Evolutionary conservation across 495 filamentous ascomycete species (phyloP).

Genomic region (Thermochaetoides thermophila): DNA sequence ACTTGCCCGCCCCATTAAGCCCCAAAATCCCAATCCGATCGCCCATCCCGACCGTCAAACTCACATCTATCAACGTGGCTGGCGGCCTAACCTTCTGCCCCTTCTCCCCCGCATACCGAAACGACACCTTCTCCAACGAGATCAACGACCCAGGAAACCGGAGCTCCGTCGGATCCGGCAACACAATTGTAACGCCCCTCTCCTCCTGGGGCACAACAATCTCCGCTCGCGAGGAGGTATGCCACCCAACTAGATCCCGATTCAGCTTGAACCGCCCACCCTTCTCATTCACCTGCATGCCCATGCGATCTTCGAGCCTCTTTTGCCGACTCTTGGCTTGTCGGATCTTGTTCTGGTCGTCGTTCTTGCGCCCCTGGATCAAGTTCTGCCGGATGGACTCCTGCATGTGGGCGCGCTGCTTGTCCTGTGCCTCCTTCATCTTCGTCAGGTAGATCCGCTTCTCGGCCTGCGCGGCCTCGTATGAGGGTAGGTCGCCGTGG

Average conservation of each 20-base stretch:
- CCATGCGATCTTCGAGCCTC: conserved; percentile 66
- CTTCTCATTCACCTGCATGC: conserved; percentile 51
- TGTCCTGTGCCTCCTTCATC: conserved; percentile 67
- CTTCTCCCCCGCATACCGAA: conserved; percentile 33
- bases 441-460: conserved; percentile 48
- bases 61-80: conserved; percentile 38
- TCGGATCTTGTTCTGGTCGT: conserved; percentile 66
- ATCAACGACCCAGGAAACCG: conserved; percentile 60
- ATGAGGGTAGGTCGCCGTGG: conserved; percentile 52
- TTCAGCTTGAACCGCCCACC: conserved; percentile 68
- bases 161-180: conserved; percentile 49
- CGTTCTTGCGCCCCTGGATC: conserved; percentile 50
- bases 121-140: conserved; percentile 48
- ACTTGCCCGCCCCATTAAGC: conserved; percentile 61
- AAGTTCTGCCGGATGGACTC: conserved; percentile 56
- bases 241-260: conserved; percentile 49
- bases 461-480: conserved; percentile 50
- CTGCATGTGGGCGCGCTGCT: conserved; percentile 62
- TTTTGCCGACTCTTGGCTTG: conserved; percentile 68
- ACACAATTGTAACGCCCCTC: conserved; percentile 35
- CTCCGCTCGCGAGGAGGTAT: conserved; percentile 38
- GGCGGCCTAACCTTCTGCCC: neutral
- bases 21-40: conserved; percentile 61
- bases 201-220: conserved; percentile 61
- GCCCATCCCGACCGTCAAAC: conserved; percentile 49